Percentiles rank a stretch among this genome's conserved stretches.
phyloP scores from a whole-genome alignment of 306 rosid species.

The Pueraria montana region DNA sequence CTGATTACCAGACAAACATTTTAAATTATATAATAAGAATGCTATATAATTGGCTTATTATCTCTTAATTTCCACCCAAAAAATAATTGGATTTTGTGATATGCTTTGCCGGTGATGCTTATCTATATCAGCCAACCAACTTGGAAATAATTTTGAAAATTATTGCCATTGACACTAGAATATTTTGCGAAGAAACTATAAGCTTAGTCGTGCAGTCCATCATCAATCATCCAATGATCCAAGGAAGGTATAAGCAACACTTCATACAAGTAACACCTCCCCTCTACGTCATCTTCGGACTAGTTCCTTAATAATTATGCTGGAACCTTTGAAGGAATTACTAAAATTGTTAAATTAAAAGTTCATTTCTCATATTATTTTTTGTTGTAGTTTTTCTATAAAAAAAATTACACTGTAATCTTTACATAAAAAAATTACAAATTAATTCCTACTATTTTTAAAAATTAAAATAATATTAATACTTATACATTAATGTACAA shows the following conservation, averaged over 20 bases:
- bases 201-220: not conserved
- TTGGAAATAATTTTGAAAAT: not conserved
- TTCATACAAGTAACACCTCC: not conserved
- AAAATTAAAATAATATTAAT: too few relatives aligned
- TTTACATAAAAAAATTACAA: too few relatives aligned
- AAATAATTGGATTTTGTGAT: slow-evolving; percentile 6
- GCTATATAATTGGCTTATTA: not conserved
- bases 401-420: too few relatives aligned
- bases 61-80: not conserved
- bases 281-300: slow-evolving; percentile 3
- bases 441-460: too few relatives aligned
- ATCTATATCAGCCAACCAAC: slow-evolving; percentile 10
- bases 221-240: too few relatives aligned
- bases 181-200: not conserved
- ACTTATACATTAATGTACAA: too few relatives aligned
- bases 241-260: not conserved
- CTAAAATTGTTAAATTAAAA: too few relatives aligned
- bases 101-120: not conserved
- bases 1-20: not conserved
- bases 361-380: too few relatives aligned
- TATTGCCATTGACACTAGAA: not conserved
- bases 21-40: not conserved
- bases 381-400: too few relatives aligned
- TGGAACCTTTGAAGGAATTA: too few relatives aligned
- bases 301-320: not conserved